Conservation (phyloP, 2,329 filamentous ascomycete genomes). For the Purpureocillium lavendulum region DNA sequence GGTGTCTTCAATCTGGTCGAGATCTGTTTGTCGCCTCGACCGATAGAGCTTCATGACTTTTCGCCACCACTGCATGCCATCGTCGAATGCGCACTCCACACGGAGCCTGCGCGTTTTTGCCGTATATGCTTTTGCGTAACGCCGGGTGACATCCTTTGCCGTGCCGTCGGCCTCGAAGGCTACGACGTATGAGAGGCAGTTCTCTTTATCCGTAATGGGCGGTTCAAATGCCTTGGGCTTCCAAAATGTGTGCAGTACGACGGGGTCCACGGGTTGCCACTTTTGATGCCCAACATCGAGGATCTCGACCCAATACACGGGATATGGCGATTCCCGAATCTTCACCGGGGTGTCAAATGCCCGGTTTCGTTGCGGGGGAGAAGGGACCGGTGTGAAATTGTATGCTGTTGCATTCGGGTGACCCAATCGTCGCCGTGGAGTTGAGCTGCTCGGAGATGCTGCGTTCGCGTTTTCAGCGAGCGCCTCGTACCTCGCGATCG, state of each 20-base stretch:
- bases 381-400: conserved; percentile 34
- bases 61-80: conserved; percentile 45
- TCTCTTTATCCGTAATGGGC: conserved; percentile 66
- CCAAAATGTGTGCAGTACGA: conserved; percentile 70
- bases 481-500: conserved; percentile 18
- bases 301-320: conserved; percentile 91
- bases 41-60: conserved; percentile 41
- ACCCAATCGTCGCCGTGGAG: conserved; percentile 40
- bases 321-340: conserved; percentile 65
- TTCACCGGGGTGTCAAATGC: conserved; percentile 26
- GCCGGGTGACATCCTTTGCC: conserved; percentile 75
- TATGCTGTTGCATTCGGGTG: conserved; percentile 47
- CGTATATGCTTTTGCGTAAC: conserved; percentile 83
- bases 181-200: conserved; percentile 74
- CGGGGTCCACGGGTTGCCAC: conserved; percentile 81
- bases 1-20: conserved; percentile 77
- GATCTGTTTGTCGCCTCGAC: conserved; percentile 38
- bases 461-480: conserved; percentile 29
- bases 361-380: conserved; percentile 23
- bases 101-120: conserved; percentile 78
- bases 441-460: conserved; percentile 20
- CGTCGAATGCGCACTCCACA: conserved; percentile 54
- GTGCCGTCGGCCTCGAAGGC: conserved; percentile 75
- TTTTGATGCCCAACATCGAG: conserved; percentile 81
- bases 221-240: conserved; percentile 75